Evolutionary conservation across 768 basidiomycete species (phyloP), one percentile per base, ranked within the genome.

Genomic region (Pulveroboletus sp.): DNA sequence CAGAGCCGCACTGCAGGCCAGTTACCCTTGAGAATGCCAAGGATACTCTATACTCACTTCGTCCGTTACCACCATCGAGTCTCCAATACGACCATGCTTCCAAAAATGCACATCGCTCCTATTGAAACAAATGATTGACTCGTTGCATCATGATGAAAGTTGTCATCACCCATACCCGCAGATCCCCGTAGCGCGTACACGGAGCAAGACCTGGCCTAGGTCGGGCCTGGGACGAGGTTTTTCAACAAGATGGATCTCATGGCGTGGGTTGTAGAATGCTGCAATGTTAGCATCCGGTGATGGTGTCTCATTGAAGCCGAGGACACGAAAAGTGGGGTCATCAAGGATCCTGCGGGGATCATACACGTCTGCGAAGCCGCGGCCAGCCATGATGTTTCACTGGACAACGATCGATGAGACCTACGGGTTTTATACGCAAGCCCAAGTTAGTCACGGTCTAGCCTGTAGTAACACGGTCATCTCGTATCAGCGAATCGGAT

Each of bases 91-190:
- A 6, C 84, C 84, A 62, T 85, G 81, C 53, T 83, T 75, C 84
- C 84, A 86, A 63, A 85, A 85, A 60, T 86, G 84, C 55, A 86
- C 80, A 50, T 85, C 84, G 40, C 81, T 84, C 73, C 84, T 85
- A 47, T 48, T 27, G 20, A 46, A 13, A 41, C 16, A 33, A 34
- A 24, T 5, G 12, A 24, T 42, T 25, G 24, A 13, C 36, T 43
- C 13, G 21, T 35, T n/a, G 35, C 5, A 12, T n/a, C n/a, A n/a
- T n/a, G n/a, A n/a, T 17, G 34, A 40, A 23, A 23, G 11, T 33
- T 14, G 23, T 8, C 16, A 46, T 36, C 43, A 14, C 21, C 65
- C 78, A 45, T 56, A 80, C 83, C 84, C 84, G 58, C 84, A 85
- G 34, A 85, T 85, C 1, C 84, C 84, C 13, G 82, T 85, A 9